phyloP scores from a whole-genome alignment of 345 rosid species.

The Zanthoxylum bungeanum region DNA sequence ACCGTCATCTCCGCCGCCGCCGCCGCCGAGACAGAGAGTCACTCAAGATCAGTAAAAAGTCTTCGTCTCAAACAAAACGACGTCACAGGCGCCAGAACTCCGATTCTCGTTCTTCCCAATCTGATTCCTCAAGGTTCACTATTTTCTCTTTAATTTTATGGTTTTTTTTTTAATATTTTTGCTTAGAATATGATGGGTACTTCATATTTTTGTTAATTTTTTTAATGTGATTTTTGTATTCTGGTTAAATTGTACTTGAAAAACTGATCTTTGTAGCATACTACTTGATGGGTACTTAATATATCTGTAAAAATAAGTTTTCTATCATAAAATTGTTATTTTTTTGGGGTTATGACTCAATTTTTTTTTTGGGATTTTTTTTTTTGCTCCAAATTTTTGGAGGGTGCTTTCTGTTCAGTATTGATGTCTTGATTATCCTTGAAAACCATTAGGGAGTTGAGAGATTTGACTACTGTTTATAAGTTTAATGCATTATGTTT shows the following conservation, averaged over 20 bases:
- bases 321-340: background rate
- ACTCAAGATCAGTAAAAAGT: slow-evolving; percentile 72
- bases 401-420: background rate
- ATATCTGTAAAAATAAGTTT: background rate
- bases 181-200: background rate
- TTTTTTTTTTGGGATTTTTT: background rate
- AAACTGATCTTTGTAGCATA: background rate
- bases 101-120: slow-evolving; percentile 44
- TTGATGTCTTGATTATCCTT: background rate
- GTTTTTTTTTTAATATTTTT: background rate
- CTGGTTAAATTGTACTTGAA: background rate
- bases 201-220: background rate
- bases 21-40: slow-evolving; percentile 42
- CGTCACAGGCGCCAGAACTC: slow-evolving; percentile 60
- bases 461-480: background rate
- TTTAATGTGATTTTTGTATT: no score
- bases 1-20: slow-evolving; percentile 50
- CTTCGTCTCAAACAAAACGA: slow-evolving; percentile 47
- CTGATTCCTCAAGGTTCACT: slow-evolving; percentile 43
- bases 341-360: background rate
- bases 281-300: background rate
- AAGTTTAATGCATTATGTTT: background rate
- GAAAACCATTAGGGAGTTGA: background rate
- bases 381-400: no score
- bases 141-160: no score